Conservation (phyloP, 2,329 filamentous ascomycete genomes). For the Purpureocillium takamizusanense region DNA sequence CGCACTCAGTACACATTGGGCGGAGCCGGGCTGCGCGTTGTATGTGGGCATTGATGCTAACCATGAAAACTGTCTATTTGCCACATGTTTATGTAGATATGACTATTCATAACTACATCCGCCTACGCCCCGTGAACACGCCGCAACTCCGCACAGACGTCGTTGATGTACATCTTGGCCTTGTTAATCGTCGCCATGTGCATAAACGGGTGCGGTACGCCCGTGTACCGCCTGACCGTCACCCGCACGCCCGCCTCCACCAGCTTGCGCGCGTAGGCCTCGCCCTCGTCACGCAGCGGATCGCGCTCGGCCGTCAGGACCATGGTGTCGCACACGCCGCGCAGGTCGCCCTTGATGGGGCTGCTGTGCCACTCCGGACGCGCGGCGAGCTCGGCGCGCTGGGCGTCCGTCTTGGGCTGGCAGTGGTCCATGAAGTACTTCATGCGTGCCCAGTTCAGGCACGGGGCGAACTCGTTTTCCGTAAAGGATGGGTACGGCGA, state of each 20-base stretch:
- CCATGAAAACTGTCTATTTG: no score
- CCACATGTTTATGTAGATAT: no score
- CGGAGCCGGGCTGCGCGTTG: no score
- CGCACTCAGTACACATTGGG: no score
- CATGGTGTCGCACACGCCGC: conserved; percentile 3
- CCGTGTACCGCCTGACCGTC: conserved; percentile 1
- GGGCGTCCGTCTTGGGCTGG: not conserved
- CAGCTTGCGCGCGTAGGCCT: conserved; percentile 4
- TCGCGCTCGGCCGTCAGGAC: conserved; percentile 4
- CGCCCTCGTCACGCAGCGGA: conserved; percentile 5
- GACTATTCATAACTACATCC: not conserved
- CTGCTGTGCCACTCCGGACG: not conserved
- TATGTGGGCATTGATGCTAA: no score
- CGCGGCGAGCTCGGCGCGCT: not conserved
- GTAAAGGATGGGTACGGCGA: conserved; percentile 1
- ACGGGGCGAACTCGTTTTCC: conserved; percentile 4
- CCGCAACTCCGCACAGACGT: conserved; percentile 3
- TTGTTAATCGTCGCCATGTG: conserved; percentile 3
- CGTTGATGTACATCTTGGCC: conserved; percentile 4
- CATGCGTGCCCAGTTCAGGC: conserved; percentile 5
- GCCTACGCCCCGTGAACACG: not conserved
- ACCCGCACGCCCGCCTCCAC: conserved; percentile 1
- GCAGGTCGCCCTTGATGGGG: conserved; percentile 4
- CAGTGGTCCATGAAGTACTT: conserved; percentile 2
- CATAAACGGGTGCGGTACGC: conserved; percentile 5